Percentiles rank a stretch among this genome's conserved stretches.
Conservation (phyloP, 106 monocot genomes). For the Gastrodia elata region DNA sequence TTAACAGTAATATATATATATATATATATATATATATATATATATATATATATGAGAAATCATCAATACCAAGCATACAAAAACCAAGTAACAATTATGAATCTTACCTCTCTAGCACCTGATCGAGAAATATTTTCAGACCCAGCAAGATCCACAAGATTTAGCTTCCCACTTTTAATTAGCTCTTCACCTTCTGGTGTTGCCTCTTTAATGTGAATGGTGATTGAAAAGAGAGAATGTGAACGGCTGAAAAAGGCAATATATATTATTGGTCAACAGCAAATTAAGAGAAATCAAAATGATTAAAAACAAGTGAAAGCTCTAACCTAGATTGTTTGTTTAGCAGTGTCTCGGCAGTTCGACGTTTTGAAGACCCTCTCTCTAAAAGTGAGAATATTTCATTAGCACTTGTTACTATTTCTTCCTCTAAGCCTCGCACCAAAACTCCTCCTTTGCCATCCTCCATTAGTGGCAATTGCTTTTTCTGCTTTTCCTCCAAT, state of each 20-base stretch:
- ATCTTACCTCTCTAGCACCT: slow-evolving; percentile 87
- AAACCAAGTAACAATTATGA: neutral
- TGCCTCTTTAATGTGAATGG: slow-evolving; percentile 99
- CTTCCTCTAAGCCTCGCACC: slow-evolving; percentile 91
- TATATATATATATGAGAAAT: no score
- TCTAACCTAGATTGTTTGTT: slow-evolving; percentile 96
- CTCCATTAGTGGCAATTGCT: slow-evolving; percentile 87
- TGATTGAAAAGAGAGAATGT: slow-evolving; percentile 95
- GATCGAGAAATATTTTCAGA: slow-evolving; percentile 98
- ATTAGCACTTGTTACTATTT: slow-evolving; percentile 77
- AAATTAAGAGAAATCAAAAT: slow-evolving; percentile 6
- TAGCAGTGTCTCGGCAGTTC: slow-evolving; percentile 91
- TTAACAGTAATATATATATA: no score
- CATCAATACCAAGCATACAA: neutral
- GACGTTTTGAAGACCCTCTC: slow-evolving; percentile 84
- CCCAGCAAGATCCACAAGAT: slow-evolving; percentile 94
- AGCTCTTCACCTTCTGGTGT: slow-evolving; percentile 99
- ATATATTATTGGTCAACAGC: slow-evolving; percentile 3
- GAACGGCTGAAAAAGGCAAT: slow-evolving; percentile 62
- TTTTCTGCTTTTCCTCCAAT: slow-evolving; percentile 85
- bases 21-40: no score
- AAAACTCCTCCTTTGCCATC: slow-evolving; percentile 97
- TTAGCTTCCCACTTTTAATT: slow-evolving; percentile 95
- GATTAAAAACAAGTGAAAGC: neutral
- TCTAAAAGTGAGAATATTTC: slow-evolving; percentile 93